Evolutionary conservation across 306 rosid genomes (phyloP).

Genomic region (Lotus japonicus): DNA sequence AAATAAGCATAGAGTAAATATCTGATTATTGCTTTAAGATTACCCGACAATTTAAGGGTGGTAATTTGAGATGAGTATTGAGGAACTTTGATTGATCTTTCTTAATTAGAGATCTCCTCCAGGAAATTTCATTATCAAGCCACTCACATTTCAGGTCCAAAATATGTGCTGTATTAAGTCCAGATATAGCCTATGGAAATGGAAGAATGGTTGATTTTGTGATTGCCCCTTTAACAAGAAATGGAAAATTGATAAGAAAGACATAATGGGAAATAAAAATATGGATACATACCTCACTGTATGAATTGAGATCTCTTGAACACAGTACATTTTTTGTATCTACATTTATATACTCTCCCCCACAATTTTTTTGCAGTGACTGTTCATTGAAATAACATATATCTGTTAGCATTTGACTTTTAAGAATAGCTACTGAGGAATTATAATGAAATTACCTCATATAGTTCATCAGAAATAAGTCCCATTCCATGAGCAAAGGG

Average conservation of each 20-base stretch:
- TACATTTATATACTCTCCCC: constrained; percentile 29
- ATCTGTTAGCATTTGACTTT: background rate
- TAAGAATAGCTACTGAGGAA: background rate
- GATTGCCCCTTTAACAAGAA: background rate
- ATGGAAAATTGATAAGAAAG: background rate
- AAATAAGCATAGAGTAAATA: background rate
- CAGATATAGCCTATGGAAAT: constrained; percentile 31
- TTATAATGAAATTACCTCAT: constrained; percentile 21
- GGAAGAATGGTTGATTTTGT: background rate
- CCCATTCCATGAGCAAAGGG: constrained; percentile 56
- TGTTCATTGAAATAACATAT: background rate
- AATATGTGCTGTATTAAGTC: constrained; percentile 15
- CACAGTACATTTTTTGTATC: constrained; percentile 35
- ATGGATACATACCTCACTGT: constrained; percentile 2
- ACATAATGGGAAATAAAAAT: background rate
- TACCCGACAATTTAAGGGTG: constrained; percentile 39
- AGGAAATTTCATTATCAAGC: background rate
- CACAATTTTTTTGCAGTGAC: constrained; percentile 45
- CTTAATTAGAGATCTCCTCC: constrained; percentile 26
- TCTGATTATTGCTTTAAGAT: background rate
- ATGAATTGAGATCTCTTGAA: constrained; percentile 14
- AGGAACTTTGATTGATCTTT: background rate
- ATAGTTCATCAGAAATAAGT: constrained; percentile 59
- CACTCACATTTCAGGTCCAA: constrained; percentile 32
- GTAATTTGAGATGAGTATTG: constrained; percentile 15